A percentile compares a stretch with the other conserved stretches of the same genome.
Conservation (phyloP, 2,329 filamentous ascomycete genomes). For the Nemania diffusa region DNA sequence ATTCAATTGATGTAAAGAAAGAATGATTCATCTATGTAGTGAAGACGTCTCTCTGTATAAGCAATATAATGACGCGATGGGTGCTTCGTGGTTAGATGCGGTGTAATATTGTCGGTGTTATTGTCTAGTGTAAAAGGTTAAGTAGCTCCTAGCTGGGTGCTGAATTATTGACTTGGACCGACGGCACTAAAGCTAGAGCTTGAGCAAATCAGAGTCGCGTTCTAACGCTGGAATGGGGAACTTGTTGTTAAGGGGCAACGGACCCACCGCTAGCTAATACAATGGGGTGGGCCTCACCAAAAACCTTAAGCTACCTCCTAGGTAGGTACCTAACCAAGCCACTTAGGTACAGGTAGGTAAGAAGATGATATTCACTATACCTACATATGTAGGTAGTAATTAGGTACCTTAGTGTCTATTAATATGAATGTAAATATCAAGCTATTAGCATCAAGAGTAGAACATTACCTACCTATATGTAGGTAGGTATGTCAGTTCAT, state of each 20-base stretch:
- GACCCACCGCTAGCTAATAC: slow-evolving; percentile 3
- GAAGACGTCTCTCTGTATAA: slow-evolving; percentile 6
- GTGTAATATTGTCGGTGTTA: slow-evolving; percentile 32
- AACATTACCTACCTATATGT: too few species aligned
- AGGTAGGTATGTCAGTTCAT: too few species aligned
- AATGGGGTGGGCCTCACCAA: neutral
- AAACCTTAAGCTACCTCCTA: neutral
- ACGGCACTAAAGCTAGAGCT: slow-evolving; percentile 4
- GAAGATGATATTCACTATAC: too few species aligned
- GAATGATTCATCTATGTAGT: slow-evolving; percentile 2
- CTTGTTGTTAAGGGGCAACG: slow-evolving; percentile 33
- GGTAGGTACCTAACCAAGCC: too few species aligned
- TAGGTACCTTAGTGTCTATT: too few species aligned
- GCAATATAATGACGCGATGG: slow-evolving; percentile 17
- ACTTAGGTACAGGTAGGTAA: too few species aligned
- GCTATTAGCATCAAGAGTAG: too few species aligned
- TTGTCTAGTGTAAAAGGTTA: slow-evolving; percentile 8
- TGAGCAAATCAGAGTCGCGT: slow-evolving; percentile 26
- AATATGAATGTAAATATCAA: too few species aligned
- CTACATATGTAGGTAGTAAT: neutral
- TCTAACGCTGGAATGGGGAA: slow-evolving; percentile 8
- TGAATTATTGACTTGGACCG: slow-evolving; percentile 2
- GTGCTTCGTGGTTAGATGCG: slow-evolving; percentile 7
- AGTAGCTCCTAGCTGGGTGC: neutral
- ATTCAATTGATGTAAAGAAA: slow-evolving; percentile 16